Percentiles rank a stretch among this genome's conserved stretches.
These are phyloP conservation scores for Colletotrichum sidae DNA, from an alignment of 2,329 filamentous ascomycete genomes.

Conservation along the genomic window DNA sequence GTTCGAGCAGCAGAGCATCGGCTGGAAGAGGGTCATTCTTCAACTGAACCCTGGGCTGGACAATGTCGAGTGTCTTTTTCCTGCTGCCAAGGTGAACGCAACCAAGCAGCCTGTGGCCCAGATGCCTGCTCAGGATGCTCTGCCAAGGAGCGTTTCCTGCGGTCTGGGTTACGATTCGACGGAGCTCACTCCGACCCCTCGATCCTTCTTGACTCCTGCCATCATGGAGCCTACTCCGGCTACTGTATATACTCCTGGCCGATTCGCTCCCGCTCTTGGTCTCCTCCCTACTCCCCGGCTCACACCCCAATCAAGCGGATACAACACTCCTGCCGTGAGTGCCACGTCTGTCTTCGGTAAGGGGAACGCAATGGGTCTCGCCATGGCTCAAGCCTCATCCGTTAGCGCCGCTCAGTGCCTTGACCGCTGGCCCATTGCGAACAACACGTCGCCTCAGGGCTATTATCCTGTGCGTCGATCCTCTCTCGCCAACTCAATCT, in stretches of 20 bases:
- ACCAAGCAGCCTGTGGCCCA: constrained; percentile 52
- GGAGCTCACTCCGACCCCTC: constrained; percentile 56
- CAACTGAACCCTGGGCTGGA: constrained; percentile 67
- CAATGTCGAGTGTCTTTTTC: constrained; percentile 66
- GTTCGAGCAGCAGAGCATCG: constrained; percentile 59
- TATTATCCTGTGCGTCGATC: constrained; percentile 66
- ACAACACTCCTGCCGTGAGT: constrained; percentile 71
- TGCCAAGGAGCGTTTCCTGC: constrained; percentile 31
- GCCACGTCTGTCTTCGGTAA: constrained; percentile 62
- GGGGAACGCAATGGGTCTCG: constrained; percentile 69
- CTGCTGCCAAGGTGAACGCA: constrained; percentile 45
- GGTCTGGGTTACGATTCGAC: constrained; percentile 51
- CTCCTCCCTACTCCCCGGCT: constrained; percentile 70
- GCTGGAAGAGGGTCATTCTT: constrained; percentile 71
- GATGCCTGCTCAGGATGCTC: constrained; percentile 55
- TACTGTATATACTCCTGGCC: constrained; percentile 56
- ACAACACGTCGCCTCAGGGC: constrained; percentile 64
- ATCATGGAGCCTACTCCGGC: constrained; percentile 63
- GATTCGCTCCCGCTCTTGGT: constrained; percentile 64
- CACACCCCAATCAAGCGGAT: constrained; percentile 66
- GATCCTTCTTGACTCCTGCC: constrained; percentile 53
- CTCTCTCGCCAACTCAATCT: constrained; percentile 72
- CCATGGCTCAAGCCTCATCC: constrained; percentile 67
- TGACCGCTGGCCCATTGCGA: constrained; percentile 63
- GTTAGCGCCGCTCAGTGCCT: constrained; percentile 59